These are phyloP conservation scores for Vitis rotundifolia DNA, from an alignment of 164 flowering plant species.

Conservation along the genomic window DNA sequence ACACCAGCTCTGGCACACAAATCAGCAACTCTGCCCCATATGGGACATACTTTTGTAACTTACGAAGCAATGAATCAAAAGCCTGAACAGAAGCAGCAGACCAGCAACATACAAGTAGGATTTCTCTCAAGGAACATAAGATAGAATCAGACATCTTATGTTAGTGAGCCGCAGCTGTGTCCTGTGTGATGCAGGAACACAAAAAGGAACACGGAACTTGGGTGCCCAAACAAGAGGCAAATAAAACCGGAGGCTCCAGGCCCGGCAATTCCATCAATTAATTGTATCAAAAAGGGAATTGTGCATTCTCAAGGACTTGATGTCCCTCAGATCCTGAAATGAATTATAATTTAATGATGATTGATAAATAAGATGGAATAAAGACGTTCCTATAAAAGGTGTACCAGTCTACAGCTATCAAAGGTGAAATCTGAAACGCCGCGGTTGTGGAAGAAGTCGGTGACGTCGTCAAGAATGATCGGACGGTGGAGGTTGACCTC, in stretches of 20 bases:
- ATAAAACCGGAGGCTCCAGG: not conserved
- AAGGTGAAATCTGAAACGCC: slow-evolving; percentile 70
- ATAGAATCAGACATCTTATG: not conserved
- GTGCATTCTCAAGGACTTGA: too few species aligned
- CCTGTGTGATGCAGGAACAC: not conserved
- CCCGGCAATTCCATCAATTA: not conserved
- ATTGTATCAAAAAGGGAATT: too few species aligned
- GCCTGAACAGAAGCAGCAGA: slow-evolving; percentile 52
- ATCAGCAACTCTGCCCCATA: slow-evolving; percentile 81
- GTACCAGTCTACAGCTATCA: slow-evolving; percentile 68
- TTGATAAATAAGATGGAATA: too few species aligned
- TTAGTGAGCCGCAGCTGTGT: not conserved
- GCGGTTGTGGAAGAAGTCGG: slow-evolving; percentile 50
- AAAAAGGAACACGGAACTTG: not conserved
- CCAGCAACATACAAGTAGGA: not conserved
- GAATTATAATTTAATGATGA: too few species aligned
- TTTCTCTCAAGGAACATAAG: not conserved
- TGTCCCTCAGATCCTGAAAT: too few species aligned
- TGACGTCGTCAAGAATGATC: slow-evolving; percentile 52
- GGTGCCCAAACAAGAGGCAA: not conserved
- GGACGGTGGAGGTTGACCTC: slow-evolving; percentile 81
- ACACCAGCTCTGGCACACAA: slow-evolving; percentile 95
- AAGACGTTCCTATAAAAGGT: not conserved
- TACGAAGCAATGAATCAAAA: slow-evolving; percentile 83
- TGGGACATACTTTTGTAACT: slow-evolving; percentile 84